Percentiles rank a stretch among this genome's conserved stretches.
Evolutionary conservation across 2,329 filamentous ascomycete species (phyloP).

Genomic region (Aspergillus flavus): DNA sequence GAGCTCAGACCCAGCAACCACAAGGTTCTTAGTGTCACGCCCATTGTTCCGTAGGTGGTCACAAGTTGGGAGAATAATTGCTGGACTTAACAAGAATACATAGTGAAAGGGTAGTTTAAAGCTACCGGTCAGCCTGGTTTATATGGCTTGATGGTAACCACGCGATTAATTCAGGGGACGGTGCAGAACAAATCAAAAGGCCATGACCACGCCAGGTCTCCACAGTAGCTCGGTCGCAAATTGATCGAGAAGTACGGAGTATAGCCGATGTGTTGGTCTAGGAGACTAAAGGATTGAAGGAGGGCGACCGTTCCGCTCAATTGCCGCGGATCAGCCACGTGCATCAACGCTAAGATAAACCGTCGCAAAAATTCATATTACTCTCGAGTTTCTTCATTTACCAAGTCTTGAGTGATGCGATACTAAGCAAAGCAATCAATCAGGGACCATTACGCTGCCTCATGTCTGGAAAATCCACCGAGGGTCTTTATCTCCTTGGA

Average conservation of each 20-base stretch:
- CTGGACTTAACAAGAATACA: background rate
- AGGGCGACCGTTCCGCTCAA: conserved; percentile 15
- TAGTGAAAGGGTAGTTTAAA: background rate
- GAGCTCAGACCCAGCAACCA: conserved; percentile 15
- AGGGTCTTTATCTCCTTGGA: conserved; percentile 64
- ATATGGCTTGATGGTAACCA: background rate
- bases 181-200: background rate
- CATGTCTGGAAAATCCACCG: conserved; percentile 68
- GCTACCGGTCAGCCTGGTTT: background rate
- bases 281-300: background rate
- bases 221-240: background rate
- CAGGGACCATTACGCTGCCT: conserved; percentile 7
- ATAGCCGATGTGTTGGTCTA: background rate
- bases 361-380: background rate
- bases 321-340: conserved; percentile 14
- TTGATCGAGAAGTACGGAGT: background rate
- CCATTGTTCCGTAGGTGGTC: background rate
- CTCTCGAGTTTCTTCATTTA: background rate
- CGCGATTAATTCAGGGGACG: background rate
- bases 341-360: conserved; percentile 3
- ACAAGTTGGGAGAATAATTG: background rate
- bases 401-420: background rate
- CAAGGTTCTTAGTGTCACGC: conserved; percentile 3
- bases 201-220: background rate
- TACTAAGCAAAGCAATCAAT: background rate